Evolutionary conservation across 495 filamentous ascomycete species (phyloP), one percentile per base, ranked within the genome.

Genomic region (Recurvomyces mirabilis): DNA sequence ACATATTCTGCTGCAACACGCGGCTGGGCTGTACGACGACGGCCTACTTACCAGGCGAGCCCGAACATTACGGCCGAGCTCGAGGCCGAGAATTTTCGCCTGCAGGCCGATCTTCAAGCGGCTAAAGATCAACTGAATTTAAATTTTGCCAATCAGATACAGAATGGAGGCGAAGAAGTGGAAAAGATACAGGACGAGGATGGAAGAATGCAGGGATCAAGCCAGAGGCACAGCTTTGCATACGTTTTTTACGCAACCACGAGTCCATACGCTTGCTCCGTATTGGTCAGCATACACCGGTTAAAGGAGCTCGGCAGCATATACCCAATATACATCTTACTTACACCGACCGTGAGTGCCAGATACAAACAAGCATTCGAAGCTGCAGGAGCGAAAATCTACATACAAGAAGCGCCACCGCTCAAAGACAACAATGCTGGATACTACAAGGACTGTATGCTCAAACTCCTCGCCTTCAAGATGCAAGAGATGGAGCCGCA

Each of bases 231-330:
- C n/a, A n/a, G 42, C 15, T 47, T 41, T 29, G 57, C 55, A 22
- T 64, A 64, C 42, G 58, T 63, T 19, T 64, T 64, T 49, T 64
- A 64, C 46, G 61, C 61, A 13, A 64, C 61, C 9, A 24, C 30
- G 21, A 24, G 53, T 18, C 22, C 24, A 28, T 64, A 64, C 26
- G 61, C 61, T 33, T 64, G 61, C 52, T 64, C 61, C 11, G 61
- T 54, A 0, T 54, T 64, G 34, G 47, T 64, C 43, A 64, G 64
- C 46, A 52, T 60, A 39, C 50, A 61, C 38, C 48, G 61, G 6
- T 48, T 64, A n/a, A 43, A 41, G 6, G 49, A 60, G 30, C 9
- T 47, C 19, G 20, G 55, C 42, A 54, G 43, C 32, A 49, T 20
- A 35, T 13, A 59, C 30, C 59, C 51, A 13, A 59, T 42, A 18